Evolutionary conservation across 2,329 filamentous ascomycete genomes (phyloP).

Genomic region (Metarhizium sp.): DNA sequence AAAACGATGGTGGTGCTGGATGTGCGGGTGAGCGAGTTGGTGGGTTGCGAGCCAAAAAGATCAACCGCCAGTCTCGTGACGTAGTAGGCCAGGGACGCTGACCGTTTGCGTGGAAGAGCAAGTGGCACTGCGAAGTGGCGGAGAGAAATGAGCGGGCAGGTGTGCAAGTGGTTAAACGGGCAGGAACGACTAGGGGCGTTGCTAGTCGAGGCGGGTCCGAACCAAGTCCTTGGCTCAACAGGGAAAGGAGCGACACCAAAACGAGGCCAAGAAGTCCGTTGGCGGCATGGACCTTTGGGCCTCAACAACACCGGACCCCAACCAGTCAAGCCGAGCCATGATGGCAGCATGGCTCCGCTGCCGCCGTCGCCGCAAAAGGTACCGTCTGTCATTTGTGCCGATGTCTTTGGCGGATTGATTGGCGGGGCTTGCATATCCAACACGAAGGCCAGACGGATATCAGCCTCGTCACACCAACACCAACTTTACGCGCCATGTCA

Average conservation of each 20-base stretch:
- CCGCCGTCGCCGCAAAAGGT: background rate
- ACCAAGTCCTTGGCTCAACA: background rate
- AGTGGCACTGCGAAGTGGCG: background rate
- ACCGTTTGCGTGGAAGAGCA: background rate
- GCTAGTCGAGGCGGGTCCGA: background rate
- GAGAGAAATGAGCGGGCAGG: background rate
- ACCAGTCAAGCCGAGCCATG: background rate
- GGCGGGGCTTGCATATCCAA: background rate
- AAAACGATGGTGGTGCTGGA: slow-evolving; percentile 1
- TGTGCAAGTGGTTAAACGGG: background rate
- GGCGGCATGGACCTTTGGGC: too few relatives aligned
- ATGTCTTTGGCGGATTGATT: background rate
- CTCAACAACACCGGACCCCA: background rate
- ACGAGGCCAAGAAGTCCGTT: background rate
- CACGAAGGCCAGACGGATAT: background rate
- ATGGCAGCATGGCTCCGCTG: background rate
- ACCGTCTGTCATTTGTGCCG: background rate
- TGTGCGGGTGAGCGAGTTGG: background rate
- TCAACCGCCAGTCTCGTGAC: slow-evolving; percentile 11
- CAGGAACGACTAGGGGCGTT: background rate
- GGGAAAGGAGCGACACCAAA: background rate
- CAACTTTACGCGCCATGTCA: background rate
- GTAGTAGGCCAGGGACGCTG: slow-evolving; percentile 1
- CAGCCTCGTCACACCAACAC: background rate
- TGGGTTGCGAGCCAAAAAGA: background rate